A percentile compares a stretch with the other conserved stretches of the same genome.
Evolutionary conservation across 257 asterid genomes (phyloP).

Genomic region (Solanum sitiens): DNA sequence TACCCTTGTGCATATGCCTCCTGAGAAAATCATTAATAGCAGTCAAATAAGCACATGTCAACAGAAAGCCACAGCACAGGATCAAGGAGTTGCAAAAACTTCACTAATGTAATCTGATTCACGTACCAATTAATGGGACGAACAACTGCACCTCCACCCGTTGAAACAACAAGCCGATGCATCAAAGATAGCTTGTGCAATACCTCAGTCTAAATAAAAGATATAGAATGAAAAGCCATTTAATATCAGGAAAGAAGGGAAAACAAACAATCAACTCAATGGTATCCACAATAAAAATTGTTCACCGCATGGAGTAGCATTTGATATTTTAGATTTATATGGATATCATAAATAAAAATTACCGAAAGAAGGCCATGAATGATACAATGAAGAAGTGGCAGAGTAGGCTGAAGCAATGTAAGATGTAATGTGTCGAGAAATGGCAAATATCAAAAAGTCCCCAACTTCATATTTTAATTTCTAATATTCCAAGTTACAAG

Average conservation of each 20-base stretch:
- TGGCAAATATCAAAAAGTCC: background rate
- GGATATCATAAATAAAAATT: background rate
- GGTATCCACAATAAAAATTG: background rate
- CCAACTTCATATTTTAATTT: background rate
- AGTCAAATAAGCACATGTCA: background rate
- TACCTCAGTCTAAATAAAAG: constrained; percentile 51
- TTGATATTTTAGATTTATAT: background rate
- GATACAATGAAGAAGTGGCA: background rate
- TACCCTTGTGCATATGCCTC: constrained; percentile 82
- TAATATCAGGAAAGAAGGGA: background rate
- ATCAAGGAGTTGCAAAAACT: background rate
- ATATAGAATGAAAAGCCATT: background rate
- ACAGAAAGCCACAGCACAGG: background rate
- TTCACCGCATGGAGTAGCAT: background rate
- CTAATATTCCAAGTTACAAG: background rate
- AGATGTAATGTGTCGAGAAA: background rate
- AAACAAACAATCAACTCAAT: background rate
- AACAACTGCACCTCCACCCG: constrained; percentile 95
- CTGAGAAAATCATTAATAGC: constrained; percentile 19
- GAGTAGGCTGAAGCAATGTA: background rate
- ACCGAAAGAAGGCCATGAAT: background rate
- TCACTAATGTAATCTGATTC: background rate
- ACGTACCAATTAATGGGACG: constrained; percentile 84
- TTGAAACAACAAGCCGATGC: constrained; percentile 72
- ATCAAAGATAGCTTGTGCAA: constrained; percentile 53